Conservation (phyloP, 2,329 filamentous ascomycete species). For the Fusarium mundagurra region DNA sequence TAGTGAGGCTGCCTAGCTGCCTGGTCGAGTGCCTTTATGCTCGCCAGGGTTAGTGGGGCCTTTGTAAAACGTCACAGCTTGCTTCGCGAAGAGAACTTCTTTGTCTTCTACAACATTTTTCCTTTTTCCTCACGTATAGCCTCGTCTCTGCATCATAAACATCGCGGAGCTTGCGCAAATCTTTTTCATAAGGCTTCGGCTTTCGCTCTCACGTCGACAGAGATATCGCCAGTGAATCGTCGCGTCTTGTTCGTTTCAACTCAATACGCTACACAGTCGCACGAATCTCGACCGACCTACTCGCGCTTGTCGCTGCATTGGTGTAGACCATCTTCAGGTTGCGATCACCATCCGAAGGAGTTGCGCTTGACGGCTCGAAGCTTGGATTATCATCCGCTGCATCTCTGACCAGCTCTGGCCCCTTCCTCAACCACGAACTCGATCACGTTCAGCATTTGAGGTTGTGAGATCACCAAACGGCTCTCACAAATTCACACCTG, state of each 20-base stretch:
- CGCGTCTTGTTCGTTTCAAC: constrained; percentile 1
- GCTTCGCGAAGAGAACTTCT: constrained; percentile 27
- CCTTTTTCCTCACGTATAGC: neutral
- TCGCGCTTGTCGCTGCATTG: constrained; percentile 1
- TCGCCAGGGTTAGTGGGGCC: constrained; percentile 34
- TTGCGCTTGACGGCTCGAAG: neutral
- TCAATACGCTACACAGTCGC: neutral
- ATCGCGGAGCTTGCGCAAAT: neutral
- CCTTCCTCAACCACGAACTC: neutral
- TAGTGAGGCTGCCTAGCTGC: constrained; percentile 31
- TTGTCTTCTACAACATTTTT: constrained; percentile 20
- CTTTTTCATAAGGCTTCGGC: neutral
- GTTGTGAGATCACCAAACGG: neutral
- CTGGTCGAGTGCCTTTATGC: constrained; percentile 27
- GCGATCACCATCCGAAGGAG: neutral
- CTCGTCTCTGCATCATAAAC: constrained; percentile 1
- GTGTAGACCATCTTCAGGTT: neutral
- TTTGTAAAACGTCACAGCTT: constrained; percentile 39
- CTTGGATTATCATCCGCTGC: neutral
- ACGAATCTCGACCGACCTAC: constrained; percentile 2
- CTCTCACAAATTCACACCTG: neutral
- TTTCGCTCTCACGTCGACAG: neutral
- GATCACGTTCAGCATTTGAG: neutral
- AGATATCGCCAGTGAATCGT: constrained; percentile 2
- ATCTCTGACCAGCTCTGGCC: neutral